Percentiles rank a stretch among this genome's conserved stretches.
These are phyloP conservation scores for Corymbia citriodora DNA, from an alignment of 441 rosid genomes.

Conservation along the genomic window DNA sequence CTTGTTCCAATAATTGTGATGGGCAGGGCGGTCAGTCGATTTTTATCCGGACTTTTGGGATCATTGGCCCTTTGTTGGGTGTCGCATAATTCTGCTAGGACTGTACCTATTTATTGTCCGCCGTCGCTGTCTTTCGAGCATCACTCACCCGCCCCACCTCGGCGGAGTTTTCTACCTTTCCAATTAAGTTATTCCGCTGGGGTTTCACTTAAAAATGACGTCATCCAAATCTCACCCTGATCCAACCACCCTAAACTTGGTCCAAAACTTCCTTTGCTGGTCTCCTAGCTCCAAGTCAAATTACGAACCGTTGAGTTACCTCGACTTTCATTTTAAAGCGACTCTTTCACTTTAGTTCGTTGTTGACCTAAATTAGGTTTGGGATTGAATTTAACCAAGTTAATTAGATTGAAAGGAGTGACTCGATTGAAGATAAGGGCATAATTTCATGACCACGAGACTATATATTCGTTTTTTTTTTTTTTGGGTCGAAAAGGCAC, in stretches of 20 bases:
- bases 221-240: neutral
- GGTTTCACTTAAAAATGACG: neutral
- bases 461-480: neutral
- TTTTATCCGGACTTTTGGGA: neutral
- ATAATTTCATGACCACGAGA: rapidly evolving
- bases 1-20: neutral
- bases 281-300: neutral
- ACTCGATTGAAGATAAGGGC: rapidly evolving
- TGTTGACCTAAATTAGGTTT: neutral
- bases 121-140: neutral
- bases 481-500: no score
- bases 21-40: neutral
- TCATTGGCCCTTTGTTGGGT: neutral
- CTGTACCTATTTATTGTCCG: neutral
- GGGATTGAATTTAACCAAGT: rapidly evolving
- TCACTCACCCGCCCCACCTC: no score
- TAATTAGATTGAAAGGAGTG: neutral
- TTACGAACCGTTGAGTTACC: rapidly evolving
- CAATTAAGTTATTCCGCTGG: neutral
- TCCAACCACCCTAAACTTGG: neutral
- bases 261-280: rapidly evolving
- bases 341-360: rapidly evolving
- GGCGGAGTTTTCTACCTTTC: rapidly evolving
- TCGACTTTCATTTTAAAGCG: rapidly evolving
- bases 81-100: neutral